Evolutionary conservation across 768 basidiomycete species (phyloP), one percentile per base, ranked within the genome.

Genomic region (Lentinula detonsa): DNA sequence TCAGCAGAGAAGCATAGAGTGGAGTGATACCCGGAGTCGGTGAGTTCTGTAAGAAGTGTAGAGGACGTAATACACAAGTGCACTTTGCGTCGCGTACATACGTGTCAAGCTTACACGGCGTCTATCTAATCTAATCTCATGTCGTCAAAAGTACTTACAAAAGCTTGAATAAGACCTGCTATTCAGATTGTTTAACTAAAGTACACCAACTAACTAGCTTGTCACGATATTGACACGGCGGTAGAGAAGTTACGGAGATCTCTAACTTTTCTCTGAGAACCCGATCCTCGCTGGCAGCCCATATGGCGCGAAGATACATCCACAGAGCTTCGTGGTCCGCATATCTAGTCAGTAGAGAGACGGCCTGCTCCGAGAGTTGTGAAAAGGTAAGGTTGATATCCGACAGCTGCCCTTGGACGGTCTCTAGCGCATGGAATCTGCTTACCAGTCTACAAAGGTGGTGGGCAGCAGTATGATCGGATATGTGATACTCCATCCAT

Each of bases 401-500:
- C 13, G 28, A 2, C 33, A 60, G 57, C 53, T n/a, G 48, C 51
- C 52, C 51, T 23, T 60, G 48, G 16, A 57, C 21, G 18, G 37
- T 49, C 13, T 52, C 43, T 45, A 51, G 23, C 45, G 65, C 64
- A 43, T 69, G 68, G 21, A 73, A 65, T 13, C 69, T 66, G n/a
- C 61, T 64, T 62, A 74, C 67, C n/a, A 84, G 65, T 34, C 69
- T 68, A 63, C 77, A 78, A 43, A 83, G 69, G 62, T 82, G 83
- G 63, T 88, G 81, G 43, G 84, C 75, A 4, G 88, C 83, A 50
- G 85, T 84, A 67, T 85, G 82, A 68, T 91, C 89, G 28, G 85
- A 85, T 34, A 88, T 74, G 66, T 90, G 86, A n/a, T 65, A 68
- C 46, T 84, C 77, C 11, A 89, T 74, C 89, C 89, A 90, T 50